Evolutionary conservation across 1,284 basidiomycete species (phyloP), one percentile per base, ranked within the genome.

Genomic region (Ceratobasidium theobromae): DNA sequence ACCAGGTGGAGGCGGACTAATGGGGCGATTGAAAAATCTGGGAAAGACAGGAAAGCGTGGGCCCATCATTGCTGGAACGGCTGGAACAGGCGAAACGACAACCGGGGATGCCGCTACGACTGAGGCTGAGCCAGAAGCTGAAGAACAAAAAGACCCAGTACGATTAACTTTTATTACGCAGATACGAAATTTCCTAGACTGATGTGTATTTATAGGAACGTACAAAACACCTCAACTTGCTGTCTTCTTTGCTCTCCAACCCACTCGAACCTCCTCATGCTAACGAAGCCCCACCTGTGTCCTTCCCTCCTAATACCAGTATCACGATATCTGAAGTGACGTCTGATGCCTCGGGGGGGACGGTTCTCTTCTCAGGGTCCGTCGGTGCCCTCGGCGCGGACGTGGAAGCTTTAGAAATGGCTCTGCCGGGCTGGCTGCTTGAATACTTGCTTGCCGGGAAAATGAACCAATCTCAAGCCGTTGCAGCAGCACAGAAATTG

Each of bases 251-350:
- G 14, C 81, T 95, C 1, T 80, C 86, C 0, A 82, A 83, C 14
- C 80, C 87, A 0, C 78, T 98, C 54, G 81, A 79, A 5, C 91
- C 93, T 3, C 89, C 93, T 0, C 74, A 85, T 0, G 81, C 86
- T 4, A 76, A 76, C 51, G 95, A 98, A 49, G 87, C 84, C 0
- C 95, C 95, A 0, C 79, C 80, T 0, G 73, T 93, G 25, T 71
- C 77, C 3, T 81, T 94, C 33, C 86, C 89, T 0, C 75, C 80
- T 0, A 79, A 85, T 53, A 90, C 89, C 28, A 80, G 83, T 0
- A 76, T 98, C 33, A 79, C 91, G 69, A 89, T 99, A 55, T 88
- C 91, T 1, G 93, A 97, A 74, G 92, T 95, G 73, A 84, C 83
- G 0, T 81, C 85, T 25, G 81, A 81, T 46, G 76, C 79, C 0